Conservation (phyloP, 768 basidiomycete genomes). For the Fomitopsis serialis region DNA sequence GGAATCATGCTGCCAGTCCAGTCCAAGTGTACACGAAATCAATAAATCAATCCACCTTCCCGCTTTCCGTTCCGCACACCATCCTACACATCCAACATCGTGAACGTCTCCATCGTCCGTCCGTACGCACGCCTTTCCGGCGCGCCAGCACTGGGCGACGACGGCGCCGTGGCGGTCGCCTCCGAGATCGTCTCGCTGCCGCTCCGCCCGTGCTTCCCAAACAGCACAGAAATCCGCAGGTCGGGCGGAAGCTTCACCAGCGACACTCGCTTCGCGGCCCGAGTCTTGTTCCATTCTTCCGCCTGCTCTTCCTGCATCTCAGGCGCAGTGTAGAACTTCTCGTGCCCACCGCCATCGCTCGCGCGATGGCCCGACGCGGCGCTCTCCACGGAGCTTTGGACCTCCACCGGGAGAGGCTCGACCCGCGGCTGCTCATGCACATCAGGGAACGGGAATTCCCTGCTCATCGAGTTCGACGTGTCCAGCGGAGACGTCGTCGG, state of each 20-base stretch:
- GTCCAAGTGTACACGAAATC: too few relatives aligned
- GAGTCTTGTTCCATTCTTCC: constrained; percentile 86
- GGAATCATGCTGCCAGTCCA: too few relatives aligned
- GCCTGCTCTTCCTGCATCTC: constrained; percentile 62
- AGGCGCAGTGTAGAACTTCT: constrained; percentile 39
- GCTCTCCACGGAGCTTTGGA: constrained; percentile 17
- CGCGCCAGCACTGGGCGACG: constrained; percentile 3
- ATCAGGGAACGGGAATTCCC: constrained; percentile 9
- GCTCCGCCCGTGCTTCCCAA: constrained; percentile 20
- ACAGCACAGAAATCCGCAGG: constrained; percentile 28
- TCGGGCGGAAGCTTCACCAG: constrained; percentile 68
- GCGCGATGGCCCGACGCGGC: constrained; percentile 8
- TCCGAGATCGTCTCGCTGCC: constrained; percentile 14
- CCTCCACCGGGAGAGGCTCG: constrained; percentile 10
- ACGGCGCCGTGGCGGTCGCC: constrained; percentile 7
- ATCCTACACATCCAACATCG: constrained; percentile 16
- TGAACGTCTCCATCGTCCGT: constrained; percentile 13
- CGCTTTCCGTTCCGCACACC: too few relatives aligned
- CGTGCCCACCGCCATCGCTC: constrained; percentile 26
- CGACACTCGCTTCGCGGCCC: constrained; percentile 81
- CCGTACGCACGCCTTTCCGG: constrained; percentile 7
- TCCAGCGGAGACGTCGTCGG: constrained; percentile 7
- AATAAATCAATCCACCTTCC: too few relatives aligned
- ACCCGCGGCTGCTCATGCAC: constrained; percentile 5
- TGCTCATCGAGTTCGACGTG: constrained; percentile 2